Base-by-base conservation (phyloP, 2,329 filamentous ascomycete species). In the Chaetomiaceae sp. region DNA sequence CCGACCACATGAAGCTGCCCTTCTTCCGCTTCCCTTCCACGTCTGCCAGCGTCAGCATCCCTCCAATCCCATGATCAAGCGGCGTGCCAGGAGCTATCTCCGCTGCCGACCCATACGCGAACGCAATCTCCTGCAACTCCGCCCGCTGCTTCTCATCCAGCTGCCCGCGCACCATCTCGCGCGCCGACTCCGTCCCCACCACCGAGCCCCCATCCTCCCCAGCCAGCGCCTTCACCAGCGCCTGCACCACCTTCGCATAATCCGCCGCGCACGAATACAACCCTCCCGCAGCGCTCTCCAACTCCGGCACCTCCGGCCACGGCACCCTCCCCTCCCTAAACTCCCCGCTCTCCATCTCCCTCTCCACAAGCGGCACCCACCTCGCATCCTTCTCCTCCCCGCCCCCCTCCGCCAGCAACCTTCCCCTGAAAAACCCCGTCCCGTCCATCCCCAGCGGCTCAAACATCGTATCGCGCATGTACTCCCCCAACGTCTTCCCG, bases 1-100 rank as follows among this genome's bases (percentile, higher is more conserved):
- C 71, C n/a, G 59, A 59, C 70, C 70, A 73, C 57, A 63, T 68
- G 45, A 73, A 48, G 27, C 68, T 71, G 0, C 69, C 69, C 52
- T 63, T 66, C 38, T 56, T 61, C 30, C 70, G 59, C 60, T 68
- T 69, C 0, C 65, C 66, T 0, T 64, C 60, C 7, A 66, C 57
- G 43, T 71, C 65, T 20, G 62, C 60, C 49, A 65, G 45, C 42
- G 68, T 70, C 36, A 73, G 52, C 22, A 68, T 53, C 4, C 69
- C 71, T 4, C 61, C 62, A 8, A 71, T 54, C 1, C 68, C 66
- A 35, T 67, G 60, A 44, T 67, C 64, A 4, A 72, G 45, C n/a
- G 56, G 54, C 37, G 60, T 54, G 2, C 56, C 61, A 0, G 30
- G 36, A 1, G 59, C 57, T n/a, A 72, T 65, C 49, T 71, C 69